Percentiles rank a stretch among this genome's conserved stretches.
phyloP scores from a whole-genome alignment of 495 filamentous ascomycete species.

The Copromyces sp. region DNA sequence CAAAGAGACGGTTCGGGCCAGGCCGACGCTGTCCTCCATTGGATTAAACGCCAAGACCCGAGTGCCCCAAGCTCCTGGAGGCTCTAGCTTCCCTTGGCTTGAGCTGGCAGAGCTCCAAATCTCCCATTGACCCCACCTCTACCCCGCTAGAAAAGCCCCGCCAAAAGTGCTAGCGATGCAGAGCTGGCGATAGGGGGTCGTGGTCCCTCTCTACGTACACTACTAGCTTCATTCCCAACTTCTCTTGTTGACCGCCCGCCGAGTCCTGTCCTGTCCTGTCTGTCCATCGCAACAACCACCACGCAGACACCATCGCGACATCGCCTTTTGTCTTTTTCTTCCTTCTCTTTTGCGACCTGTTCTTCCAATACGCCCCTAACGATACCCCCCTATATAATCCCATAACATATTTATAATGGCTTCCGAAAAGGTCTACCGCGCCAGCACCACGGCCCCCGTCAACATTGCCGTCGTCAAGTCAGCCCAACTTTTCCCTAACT shows the following conservation, averaged over 20 bases:
- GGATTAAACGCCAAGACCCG: neutral
- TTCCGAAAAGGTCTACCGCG: conserved; percentile 58
- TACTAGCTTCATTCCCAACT: too few species aligned
- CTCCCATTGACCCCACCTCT: neutral
- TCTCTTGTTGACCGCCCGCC: neutral
- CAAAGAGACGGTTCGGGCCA: neutral
- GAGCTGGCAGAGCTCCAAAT: neutral
- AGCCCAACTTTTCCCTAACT: conserved; percentile 3
- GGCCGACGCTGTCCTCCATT: neutral
- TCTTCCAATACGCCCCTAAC: neutral
- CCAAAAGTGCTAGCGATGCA: neutral
- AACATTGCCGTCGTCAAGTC: conserved; percentile 99
- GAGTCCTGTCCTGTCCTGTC: neutral
- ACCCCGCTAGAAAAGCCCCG: neutral
- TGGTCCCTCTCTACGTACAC: neutral
- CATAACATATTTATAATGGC: conserved; percentile 28
- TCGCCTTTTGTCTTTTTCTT: neutral
- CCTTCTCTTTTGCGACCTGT: neutral
- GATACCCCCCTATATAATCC: neutral
- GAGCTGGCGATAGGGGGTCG: neutral
- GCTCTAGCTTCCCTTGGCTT: neutral
- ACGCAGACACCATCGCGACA: neutral
- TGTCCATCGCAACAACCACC: neutral
- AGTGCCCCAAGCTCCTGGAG: neutral
- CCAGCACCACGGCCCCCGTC: conserved; percentile 91